Percentiles rank a stretch among this genome's conserved stretches.
Evolutionary conservation across 2,329 filamentous ascomycete species (phyloP).

Genomic region (Fusarium azukiicola): DNA sequence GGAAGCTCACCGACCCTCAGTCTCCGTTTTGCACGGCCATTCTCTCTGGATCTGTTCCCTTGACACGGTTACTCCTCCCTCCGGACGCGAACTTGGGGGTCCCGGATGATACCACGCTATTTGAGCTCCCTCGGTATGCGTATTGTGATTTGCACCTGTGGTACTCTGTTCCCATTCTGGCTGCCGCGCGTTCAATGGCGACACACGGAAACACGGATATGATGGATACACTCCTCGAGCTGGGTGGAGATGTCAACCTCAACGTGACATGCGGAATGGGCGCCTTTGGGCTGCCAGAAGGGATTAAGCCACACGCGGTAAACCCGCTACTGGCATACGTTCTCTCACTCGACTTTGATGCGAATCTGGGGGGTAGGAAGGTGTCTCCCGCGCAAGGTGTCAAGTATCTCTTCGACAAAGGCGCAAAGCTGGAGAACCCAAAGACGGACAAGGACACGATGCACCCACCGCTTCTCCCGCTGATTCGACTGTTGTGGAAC

Average conservation of each 20-base stretch:
- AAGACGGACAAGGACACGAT: not conserved
- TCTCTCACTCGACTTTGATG: not conserved
- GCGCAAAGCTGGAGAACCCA: not conserved
- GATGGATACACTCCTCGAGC: not conserved
- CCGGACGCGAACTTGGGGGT: not conserved
- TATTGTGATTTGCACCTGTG: not conserved
- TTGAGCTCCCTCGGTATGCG: not conserved
- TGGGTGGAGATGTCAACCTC: not conserved
- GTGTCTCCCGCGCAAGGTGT: not conserved
- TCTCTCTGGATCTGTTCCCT: not conserved
- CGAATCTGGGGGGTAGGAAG: not conserved
- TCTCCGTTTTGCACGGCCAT: not conserved
- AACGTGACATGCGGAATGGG: not conserved
- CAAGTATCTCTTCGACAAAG: not conserved
- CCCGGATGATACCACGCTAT: not conserved
- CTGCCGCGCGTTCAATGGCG: constrained; percentile 2
- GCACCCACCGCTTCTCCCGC: not conserved
- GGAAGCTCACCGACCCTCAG: not conserved
- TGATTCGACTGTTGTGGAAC: not conserved
- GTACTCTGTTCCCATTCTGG: not conserved
- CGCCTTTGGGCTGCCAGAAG: not conserved
- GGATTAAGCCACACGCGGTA: not conserved
- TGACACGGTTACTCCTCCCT: not conserved
- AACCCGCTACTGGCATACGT: not conserved
- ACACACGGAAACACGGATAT: not conserved